phyloP scores from a whole-genome alignment of 257 asterid species.

The Solanum tacnaense region DNA sequence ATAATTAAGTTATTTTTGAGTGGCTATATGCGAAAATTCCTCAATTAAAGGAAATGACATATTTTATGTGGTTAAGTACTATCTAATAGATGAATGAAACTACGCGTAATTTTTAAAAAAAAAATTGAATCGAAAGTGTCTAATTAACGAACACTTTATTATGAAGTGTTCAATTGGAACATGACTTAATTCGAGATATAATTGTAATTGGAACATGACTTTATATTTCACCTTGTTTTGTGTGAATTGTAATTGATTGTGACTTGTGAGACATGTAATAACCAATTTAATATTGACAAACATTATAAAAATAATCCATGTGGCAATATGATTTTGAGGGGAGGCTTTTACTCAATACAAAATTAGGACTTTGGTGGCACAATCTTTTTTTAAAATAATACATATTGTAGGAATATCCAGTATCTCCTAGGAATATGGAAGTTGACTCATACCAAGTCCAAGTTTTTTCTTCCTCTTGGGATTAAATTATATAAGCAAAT shows the following conservation, averaged over 20 bases:
- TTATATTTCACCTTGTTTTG: neutral
- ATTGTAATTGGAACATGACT: neutral
- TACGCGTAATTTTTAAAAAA: too few species aligned
- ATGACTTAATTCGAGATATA: neutral
- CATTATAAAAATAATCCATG: neutral
- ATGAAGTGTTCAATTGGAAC: neutral
- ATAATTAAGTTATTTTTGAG: too few species aligned
- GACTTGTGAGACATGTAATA: neutral
- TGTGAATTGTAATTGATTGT: neutral
- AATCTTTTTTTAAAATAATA: neutral
- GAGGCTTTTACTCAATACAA: neutral
- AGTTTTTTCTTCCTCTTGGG: neutral
- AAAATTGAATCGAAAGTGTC: neutral
- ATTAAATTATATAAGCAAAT: neutral
- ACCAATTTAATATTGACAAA: neutral
- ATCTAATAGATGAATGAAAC: too few species aligned
- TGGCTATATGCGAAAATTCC: neutral
- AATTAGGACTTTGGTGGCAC: neutral
- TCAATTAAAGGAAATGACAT: too few species aligned
- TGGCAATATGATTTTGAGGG: neutral
- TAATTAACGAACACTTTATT: too few species aligned
- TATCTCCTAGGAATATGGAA: neutral
- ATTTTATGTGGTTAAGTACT: neutral
- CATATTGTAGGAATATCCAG: neutral
- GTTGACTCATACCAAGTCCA: conserved; percentile 1